Conservation (phyloP, 176 grass and related monocot genomes). For the Bolboschoenus planiculmis region DNA sequence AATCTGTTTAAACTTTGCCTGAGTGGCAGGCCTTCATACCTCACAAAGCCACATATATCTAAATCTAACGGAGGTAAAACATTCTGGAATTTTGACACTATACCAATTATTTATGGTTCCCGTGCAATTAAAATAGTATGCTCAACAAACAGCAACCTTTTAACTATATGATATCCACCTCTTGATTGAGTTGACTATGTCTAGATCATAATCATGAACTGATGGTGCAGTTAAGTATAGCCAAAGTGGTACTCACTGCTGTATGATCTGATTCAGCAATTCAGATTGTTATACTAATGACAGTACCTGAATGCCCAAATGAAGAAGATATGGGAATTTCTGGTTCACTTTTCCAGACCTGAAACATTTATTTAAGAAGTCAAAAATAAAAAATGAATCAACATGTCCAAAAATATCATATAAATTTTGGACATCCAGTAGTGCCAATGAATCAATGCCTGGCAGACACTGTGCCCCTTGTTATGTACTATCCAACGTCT, state of each 20-base stretch:
- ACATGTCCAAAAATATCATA: neutral
- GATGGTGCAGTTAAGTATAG: neutral
- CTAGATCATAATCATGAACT: neutral
- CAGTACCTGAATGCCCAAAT: slow-evolving; percentile 86
- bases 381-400: neutral
- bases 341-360: slow-evolving; percentile 73
- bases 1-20: neutral
- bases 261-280: neutral
- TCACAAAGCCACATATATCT: neutral
- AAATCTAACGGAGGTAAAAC: neutral
- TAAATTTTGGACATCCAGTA: neutral
- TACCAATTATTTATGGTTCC: neutral
- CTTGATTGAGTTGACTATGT: neutral
- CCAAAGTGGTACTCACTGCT: neutral
- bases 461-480: neutral
- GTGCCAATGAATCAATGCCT: neutral
- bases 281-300: neutral
- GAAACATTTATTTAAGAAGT: slow-evolving; percentile 31
- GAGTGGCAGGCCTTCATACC: neutral
- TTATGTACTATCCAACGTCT: neutral
- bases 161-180: neutral
- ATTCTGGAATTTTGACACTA: neutral
- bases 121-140: neutral
- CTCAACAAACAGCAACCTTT: neutral
- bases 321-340: slow-evolving; percentile 82